Evolutionary conservation across 192 early-diverging fungal genomes (phyloP), one percentile per base, ranked within the genome.

Genomic region (Gigaspora rosea): DNA sequence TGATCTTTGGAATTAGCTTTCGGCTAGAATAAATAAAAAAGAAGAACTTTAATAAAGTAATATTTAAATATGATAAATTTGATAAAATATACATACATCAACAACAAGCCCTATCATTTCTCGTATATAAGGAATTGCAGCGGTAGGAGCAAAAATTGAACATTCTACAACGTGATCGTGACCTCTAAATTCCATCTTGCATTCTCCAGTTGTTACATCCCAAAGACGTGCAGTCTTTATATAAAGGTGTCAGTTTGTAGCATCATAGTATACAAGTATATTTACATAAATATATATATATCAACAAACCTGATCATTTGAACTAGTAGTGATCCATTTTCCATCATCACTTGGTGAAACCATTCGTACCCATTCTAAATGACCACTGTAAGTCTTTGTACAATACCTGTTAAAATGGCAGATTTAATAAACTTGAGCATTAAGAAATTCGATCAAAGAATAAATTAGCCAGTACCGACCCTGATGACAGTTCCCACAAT

Each of bases 151-250:
- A 86, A 96, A 98, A 18, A 87, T 87, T 1, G 94, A 90, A 59
- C 92, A 94, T 78, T 98, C 97, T 46, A 98, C 93, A n/a, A 98
- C 95, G 78, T 98, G 94, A 15, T 94, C 94, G 81, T 98, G 97
- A 27, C 94, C 96, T 50, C 93, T 86, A 79, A 97, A 84, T 62
- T 95, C 94, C 73, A 82, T 85, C 77, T 92, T 91, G 77, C 86
- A 88, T 61, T 94, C 94, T 56, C 94, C 94, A 8, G 88, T 84
- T 7, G 81, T 50, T 4, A 87, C 71, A 75, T 97, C 94, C 94
- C 94, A 95, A 18, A 97, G 66, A 13, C 91, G 87, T n/a, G 95
- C 85, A 27, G 92, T 94, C 92, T 94, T 79, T 57, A 16, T 59
- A 51, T 32, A 80, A 65, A 48, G n/a, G 33, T 41, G 35, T 8